Evolutionary conservation across 768 basidiomycete species (phyloP), one percentile per base, ranked within the genome.

Genomic region (Boletus rubroflammeus): DNA sequence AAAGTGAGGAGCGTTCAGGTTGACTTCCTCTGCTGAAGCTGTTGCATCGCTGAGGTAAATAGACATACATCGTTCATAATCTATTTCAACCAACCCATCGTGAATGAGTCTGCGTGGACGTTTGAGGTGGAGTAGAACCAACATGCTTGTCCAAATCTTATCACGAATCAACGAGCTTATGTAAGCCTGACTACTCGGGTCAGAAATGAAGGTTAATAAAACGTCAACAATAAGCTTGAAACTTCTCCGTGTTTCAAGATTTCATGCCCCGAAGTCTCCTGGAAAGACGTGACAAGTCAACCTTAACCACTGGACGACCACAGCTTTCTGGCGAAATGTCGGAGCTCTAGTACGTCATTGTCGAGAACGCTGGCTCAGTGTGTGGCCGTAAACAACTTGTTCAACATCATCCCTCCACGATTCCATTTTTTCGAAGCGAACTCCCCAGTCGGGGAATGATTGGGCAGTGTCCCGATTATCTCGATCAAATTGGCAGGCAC

Each of bases 21-120:
- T 66, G 23, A 90, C 71, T 54, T 76, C 68, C 58, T 89, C 87
- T 36, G 61, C 66, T 31, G 83, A 77, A 28, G 86, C 86, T 88
- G 39, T 59, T 26, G 14, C n/a, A 35, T 50, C 48, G 14, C n/a
- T 34, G 36, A 45, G 39, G 56, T 63, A 51, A 63, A 55, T 56
- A 55, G 5, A 40, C 10, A 17, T 21, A 32, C 43, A 31, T 7
- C 25, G n/a, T 19, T 11, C 32, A 44, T n/a, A 42, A 50, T 34
- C 36, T 31, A 54, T 46, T 46, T 53, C 49, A 31, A 63, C 60
- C 53, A 47, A 68, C 68, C 67, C 67, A 70, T 70, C 45, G 56
- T 49, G 44, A 45, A 46, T 31, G 47, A 48, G 53, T 23, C 26
- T 42, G 31, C 23, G 34, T 51, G 47, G 51, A 43, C 26, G 58